phyloP scores from a whole-genome alignment of 108 stramenopile species.

The Aurantiochytrium sp. region DNA sequence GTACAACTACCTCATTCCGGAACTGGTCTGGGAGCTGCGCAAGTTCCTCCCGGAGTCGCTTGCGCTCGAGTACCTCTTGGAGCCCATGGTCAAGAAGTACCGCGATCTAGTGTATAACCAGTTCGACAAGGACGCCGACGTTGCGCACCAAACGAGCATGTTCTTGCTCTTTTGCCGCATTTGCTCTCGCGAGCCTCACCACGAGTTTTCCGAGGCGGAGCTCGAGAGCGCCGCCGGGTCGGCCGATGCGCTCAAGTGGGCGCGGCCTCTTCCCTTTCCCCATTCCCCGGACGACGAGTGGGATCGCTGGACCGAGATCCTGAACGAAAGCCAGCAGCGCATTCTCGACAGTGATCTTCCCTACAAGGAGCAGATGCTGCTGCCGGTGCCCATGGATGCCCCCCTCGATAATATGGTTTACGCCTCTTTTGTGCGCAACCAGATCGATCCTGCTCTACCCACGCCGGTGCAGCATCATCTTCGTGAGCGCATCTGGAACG shows the following conservation, averaged over 20 bases:
- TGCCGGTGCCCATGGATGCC: not conserved
- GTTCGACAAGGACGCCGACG: not conserved
- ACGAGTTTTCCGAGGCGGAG: not conserved
- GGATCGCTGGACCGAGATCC: not conserved
- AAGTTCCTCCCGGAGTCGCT: not conserved
- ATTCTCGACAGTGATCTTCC: not conserved
- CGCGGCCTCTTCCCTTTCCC: not conserved
- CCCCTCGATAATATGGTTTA: not conserved
- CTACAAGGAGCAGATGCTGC: slow-evolving; percentile 13
- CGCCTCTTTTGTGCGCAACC: slow-evolving; percentile 16
- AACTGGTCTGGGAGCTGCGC: slow-evolving; percentile 16
- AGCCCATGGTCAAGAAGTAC: not conserved
- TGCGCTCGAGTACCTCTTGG: not conserved
- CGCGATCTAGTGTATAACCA: not conserved
- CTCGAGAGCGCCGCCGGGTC: not conserved
- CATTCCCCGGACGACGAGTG: not conserved
- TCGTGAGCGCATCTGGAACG: slow-evolving; percentile 11
- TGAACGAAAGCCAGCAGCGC: slow-evolving; percentile 15
- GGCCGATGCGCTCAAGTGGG: not conserved
- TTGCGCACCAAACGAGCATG: not conserved
- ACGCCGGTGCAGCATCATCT: slow-evolving; percentile 9
- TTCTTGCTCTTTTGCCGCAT: slow-evolving; percentile 12
- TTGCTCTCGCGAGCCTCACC: not conserved
- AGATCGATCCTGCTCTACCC: not conserved
- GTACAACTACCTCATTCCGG: not conserved